Evolutionary conservation across 225 moss, liverwort and hornwort genomes (phyloP).

Genomic region (Sphagnum tenellum): DNA sequence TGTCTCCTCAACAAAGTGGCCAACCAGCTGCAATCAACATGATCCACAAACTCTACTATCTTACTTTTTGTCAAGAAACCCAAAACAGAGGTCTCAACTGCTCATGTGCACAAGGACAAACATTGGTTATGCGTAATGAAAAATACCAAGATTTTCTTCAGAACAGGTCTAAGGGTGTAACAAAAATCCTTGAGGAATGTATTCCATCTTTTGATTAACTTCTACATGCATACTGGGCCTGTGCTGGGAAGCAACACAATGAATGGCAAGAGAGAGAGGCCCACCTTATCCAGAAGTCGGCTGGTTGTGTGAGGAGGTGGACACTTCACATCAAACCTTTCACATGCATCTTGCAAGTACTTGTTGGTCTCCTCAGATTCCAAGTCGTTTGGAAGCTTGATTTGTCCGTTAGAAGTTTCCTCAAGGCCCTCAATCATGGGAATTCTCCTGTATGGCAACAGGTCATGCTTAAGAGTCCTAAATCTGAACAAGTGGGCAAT

Average conservation of each 20-base stretch:
- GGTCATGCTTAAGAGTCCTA: constrained; percentile 1
- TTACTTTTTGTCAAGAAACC: no score
- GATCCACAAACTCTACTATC: background rate
- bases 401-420: constrained; percentile 42
- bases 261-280: background rate
- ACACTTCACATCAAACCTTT: constrained; percentile 75
- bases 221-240: no score
- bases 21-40: constrained; percentile 48
- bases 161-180: no score
- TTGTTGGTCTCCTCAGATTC: constrained; percentile 75
- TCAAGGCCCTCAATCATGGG: constrained; percentile 87
- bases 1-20: constrained; percentile 88
- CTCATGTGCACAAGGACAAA: no score
- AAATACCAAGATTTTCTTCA: no score
- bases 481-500: no score
- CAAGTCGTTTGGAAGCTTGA: constrained; percentile 55
- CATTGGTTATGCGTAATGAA: no score
- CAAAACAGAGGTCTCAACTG: no score
- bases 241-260: no score
- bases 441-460: constrained; percentile 50
- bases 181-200: no score
- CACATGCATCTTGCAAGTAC: constrained; percentile 54
- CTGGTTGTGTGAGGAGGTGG: constrained; percentile 89
- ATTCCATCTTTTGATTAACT: no score
- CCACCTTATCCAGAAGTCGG: constrained; percentile 88